phyloP scores from a whole-genome alignment of 129 eudicot species.

The Glebionis coronaria region DNA sequence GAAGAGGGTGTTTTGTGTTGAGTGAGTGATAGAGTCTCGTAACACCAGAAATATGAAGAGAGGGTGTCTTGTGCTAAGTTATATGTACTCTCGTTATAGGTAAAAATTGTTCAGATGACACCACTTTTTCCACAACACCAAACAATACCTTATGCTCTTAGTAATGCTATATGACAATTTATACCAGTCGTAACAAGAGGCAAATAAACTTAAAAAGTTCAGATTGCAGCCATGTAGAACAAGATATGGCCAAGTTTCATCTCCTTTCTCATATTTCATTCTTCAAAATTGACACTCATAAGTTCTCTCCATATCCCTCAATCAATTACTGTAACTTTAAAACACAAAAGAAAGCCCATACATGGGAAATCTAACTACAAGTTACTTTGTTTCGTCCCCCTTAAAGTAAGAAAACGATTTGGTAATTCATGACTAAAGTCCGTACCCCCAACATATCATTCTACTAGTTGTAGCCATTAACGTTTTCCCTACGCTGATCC shows the following conservation, averaged over 20 bases:
- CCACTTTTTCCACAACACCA: too few species aligned
- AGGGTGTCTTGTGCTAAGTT: too few species aligned
- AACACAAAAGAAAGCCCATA: conserved; percentile 11
- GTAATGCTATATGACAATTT: background rate
- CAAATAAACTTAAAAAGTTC: background rate
- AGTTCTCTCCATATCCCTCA: conserved; percentile 25
- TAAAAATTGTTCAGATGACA: too few species aligned
- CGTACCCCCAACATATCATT: conserved; percentile 6
- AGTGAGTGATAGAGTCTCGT: too few species aligned
- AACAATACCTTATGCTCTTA: too few species aligned
- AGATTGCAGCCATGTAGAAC: background rate
- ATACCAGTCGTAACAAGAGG: background rate
- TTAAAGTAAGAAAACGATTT: conserved; percentile 14
- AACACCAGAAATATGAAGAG: too few species aligned
- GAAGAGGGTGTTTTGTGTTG: too few species aligned
- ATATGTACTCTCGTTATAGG: too few species aligned
- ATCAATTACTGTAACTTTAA: conserved; percentile 15
- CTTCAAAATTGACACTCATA: conserved; percentile 19
- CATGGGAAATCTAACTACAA: conserved; percentile 28
- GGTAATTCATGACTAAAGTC: conserved; percentile 10
- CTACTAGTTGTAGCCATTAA: conserved; percentile 15
- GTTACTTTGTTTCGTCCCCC: conserved; percentile 18
- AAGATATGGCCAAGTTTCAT: conserved; percentile 16
- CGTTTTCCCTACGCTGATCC: conserved; percentile 14
- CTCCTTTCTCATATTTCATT: conserved; percentile 25